Evolutionary conservation across 2,329 filamentous ascomycete genomes (phyloP).

Genomic region (Bipolaris cookei): DNA sequence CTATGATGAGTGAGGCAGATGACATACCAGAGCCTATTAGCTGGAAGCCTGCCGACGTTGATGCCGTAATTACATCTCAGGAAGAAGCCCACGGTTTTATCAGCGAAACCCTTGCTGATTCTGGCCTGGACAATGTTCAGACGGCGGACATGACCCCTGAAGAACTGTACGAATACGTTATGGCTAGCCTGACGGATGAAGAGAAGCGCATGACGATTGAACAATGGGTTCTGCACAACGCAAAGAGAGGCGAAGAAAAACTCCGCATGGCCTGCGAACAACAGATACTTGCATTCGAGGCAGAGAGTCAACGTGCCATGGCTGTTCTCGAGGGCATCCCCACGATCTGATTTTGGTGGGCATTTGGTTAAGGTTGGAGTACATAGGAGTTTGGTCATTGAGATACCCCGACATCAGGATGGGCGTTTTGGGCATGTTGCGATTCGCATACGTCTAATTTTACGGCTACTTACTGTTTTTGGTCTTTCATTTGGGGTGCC

Average conservation of each 20-base stretch:
- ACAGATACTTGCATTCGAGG: slow-evolving; percentile 82
- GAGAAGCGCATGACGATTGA: slow-evolving; percentile 93
- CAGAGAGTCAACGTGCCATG: slow-evolving; percentile 80
- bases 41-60: slow-evolving; percentile 80
- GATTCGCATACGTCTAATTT: background rate
- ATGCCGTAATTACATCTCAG: slow-evolving; percentile 65
- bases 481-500: slow-evolving; percentile 5
- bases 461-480: slow-evolving; percentile 8
- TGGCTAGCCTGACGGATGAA: slow-evolving; percentile 69
- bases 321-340: slow-evolving; percentile 68
- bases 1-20: slow-evolving; percentile 24
- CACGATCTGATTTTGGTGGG: slow-evolving; percentile 17
- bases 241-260: slow-evolving; percentile 77
- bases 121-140: slow-evolving; percentile 40
- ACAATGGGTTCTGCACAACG: slow-evolving; percentile 87
- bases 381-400: slow-evolving; percentile 24
- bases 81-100: slow-evolving; percentile 28
- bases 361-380: slow-evolving; percentile 10
- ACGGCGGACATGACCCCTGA: slow-evolving; percentile 27
- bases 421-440: slow-evolving; percentile 4
- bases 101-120: slow-evolving; percentile 38
- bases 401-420: slow-evolving; percentile 29
- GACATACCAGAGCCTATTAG: slow-evolving; percentile 41
- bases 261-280: slow-evolving; percentile 81
- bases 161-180: slow-evolving; percentile 58